Percentiles rank a stretch among this genome's conserved stretches.
phyloP scores from a whole-genome alignment of 2,329 filamentous ascomycete genomes.

The Aspergillus sp. region DNA sequence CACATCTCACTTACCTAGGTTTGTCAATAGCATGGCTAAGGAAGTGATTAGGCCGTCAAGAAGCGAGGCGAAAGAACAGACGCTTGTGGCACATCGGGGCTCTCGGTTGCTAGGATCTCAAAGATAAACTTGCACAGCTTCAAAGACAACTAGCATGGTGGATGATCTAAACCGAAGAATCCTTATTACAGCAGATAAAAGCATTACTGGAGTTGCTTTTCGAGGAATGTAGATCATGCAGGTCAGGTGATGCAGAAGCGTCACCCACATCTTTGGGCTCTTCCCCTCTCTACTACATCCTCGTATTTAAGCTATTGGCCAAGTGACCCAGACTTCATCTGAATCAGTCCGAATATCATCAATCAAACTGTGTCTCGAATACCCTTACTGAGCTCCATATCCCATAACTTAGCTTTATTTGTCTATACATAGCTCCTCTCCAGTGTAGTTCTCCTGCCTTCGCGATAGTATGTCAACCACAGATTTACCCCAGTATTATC shows the following conservation, averaged over 20 bases:
- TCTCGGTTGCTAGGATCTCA: too few species aligned
- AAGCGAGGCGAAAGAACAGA: not conserved
- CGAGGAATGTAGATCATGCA: not conserved
- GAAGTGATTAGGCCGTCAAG: too few species aligned
- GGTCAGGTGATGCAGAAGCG: not conserved
- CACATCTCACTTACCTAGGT: not conserved
- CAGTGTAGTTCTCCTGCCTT: not conserved
- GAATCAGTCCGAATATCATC: not conserved
- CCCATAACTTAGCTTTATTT: not conserved
- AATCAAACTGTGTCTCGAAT: not conserved
- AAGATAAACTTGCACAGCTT: too few species aligned
- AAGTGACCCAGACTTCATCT: too few species aligned
- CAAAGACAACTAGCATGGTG: too few species aligned
- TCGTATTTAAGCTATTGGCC: not conserved
- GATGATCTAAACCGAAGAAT: too few species aligned
- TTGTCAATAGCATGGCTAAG: too few species aligned
- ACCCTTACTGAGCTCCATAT: not conserved
- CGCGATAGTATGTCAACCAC: not conserved
- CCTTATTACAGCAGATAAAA: too few species aligned
- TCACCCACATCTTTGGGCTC: not conserved
- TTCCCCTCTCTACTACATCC: not conserved
- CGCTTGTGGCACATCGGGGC: not conserved
- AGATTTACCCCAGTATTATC: constrained; percentile 27
- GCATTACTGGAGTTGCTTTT: not conserved
- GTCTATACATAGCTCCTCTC: not conserved